These are phyloP conservation scores for Brassica balearica DNA, from an alignment of 441 rosid species.

Conservation along the genomic window DNA sequence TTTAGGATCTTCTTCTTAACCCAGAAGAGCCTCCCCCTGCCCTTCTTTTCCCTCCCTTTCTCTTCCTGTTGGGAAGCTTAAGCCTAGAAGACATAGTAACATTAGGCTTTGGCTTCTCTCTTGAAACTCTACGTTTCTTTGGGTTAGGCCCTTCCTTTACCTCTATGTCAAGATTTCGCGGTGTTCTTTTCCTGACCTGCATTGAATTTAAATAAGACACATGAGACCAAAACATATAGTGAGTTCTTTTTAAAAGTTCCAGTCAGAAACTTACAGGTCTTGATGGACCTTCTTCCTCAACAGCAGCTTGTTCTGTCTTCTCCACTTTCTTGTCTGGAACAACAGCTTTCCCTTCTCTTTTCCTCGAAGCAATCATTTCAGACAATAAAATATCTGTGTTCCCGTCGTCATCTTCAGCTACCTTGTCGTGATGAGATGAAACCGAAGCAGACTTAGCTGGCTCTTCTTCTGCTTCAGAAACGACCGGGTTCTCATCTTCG, in stretches of 20 bases:
- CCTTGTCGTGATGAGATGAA: slow-evolving; percentile 43
- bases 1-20: slow-evolving; percentile 51
- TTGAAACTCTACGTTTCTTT: slow-evolving; percentile 42
- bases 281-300: slow-evolving; percentile 46
- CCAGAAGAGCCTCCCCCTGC: slow-evolving; percentile 42
- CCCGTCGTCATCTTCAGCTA: slow-evolving; percentile 41
- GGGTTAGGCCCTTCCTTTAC: slow-evolving; percentile 46
- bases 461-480: slow-evolving; percentile 43
- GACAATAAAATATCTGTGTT: slow-evolving; percentile 50
- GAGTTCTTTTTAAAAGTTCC: slow-evolving; percentile 7
- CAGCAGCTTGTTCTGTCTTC: slow-evolving; percentile 38
- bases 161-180: slow-evolving; percentile 42
- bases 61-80: slow-evolving; percentile 54
- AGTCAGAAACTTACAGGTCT: slow-evolving; percentile 47
- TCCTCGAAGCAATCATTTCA: slow-evolving; percentile 48
- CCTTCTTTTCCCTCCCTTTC: slow-evolving; percentile 61
- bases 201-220: slow-evolving; percentile 2
- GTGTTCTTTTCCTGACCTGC: slow-evolving; percentile 46
- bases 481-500: slow-evolving; percentile 40
- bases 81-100: slow-evolving; percentile 55
- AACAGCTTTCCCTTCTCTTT: slow-evolving; percentile 49
- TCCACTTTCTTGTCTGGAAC: slow-evolving; percentile 44
- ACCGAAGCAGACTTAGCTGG: slow-evolving; percentile 39
- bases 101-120: slow-evolving; percentile 51
- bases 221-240: background rate